Evolutionary conservation across 345 rosid species (phyloP), one percentile per base, ranked within the genome.

Genomic region (Lumnitzera racemosa): DNA sequence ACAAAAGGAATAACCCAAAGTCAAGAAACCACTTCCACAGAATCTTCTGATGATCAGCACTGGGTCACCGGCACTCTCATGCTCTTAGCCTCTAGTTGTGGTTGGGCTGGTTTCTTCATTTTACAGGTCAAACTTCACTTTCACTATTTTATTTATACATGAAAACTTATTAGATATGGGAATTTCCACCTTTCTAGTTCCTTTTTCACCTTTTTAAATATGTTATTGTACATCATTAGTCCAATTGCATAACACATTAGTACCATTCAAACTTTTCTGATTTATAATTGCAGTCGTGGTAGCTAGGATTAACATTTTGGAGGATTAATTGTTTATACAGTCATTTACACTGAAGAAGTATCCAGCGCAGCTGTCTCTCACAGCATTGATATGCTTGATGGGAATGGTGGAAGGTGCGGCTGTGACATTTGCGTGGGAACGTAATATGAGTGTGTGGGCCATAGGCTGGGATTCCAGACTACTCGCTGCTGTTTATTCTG

Each of bases 321-420:
- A 5, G 31, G 5, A 2, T 46, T 5, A 17, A 31, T 55, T 56
- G 20, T 2, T 24, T 48, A 24, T 55, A 9, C 83, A 92, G 94
- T 78, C 94, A 29, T 82, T 81, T 65, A 92, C 98, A 4, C 58
- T 89, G 79, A 87, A 70, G 69, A 63, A 53, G 68, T 89, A 92
- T 74, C 98, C 98, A n/a, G 98, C 97, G n/a, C 87, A 89, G 74
- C 78, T 92, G 8, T 89, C 98, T 11, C 70, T 89, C 2, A 78
- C 96, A 14, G 80, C 84, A 46, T 67, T 80, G 76, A 80, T 92
- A 61, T 92, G 98, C 71, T 57, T 81, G 12, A 74, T 71, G 82
- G 98, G 98, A 12, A 64, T 72, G 53, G 57, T 92, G 49, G 80
- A 88, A 78, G 88, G 88, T 16, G 55, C 80, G 0, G 68, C 56